These are phyloP conservation scores for Flaveria trinervia DNA, from an alignment of 129 eudicot species.

Conservation along the genomic window DNA sequence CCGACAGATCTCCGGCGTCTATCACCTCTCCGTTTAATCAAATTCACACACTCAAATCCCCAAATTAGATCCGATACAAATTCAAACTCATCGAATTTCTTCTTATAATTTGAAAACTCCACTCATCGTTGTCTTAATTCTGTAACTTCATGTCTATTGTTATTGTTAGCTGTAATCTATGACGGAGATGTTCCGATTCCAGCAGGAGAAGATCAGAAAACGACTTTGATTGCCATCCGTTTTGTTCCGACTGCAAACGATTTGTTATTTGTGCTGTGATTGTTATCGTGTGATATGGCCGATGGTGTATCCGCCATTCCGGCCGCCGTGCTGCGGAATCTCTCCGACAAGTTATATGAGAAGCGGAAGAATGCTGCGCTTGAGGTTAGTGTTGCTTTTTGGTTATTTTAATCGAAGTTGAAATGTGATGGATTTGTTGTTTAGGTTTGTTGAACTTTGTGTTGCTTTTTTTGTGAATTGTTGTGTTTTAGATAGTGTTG, in stretches of 20 bases:
- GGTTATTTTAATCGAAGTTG: slow-evolving; percentile 11
- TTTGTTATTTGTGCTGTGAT: background rate
- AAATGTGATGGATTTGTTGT: slow-evolving; percentile 19
- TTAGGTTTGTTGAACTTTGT: slow-evolving; percentile 16
- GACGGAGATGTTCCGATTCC: slow-evolving; percentile 45
- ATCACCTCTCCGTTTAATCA: slow-evolving; percentile 20
- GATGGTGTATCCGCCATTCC: slow-evolving; percentile 79
- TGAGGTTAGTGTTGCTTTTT: slow-evolving; percentile 53
- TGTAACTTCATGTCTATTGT: slow-evolving; percentile 1
- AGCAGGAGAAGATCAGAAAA: slow-evolving; percentile 57
- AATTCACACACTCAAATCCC: slow-evolving; percentile 16
- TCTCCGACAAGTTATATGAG: slow-evolving; percentile 86
- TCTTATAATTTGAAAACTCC: background rate
- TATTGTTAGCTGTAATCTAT: slow-evolving; percentile 18
- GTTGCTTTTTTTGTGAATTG: background rate
- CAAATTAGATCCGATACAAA: slow-evolving; percentile 24
- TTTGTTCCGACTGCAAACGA: slow-evolving; percentile 17
- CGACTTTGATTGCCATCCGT: slow-evolving; percentile 23
- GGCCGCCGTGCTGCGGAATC: slow-evolving; percentile 75
- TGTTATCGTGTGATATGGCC: slow-evolving; percentile 53
- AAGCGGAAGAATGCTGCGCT: slow-evolving; percentile 93
- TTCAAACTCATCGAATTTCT: slow-evolving; percentile 30
- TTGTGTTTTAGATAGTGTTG: background rate
- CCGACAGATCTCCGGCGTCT: slow-evolving; percentile 40
- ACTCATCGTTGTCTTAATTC: slow-evolving; percentile 28